phyloP scores from a whole-genome alignment of 1,284 basidiomycete genomes.

The Chalciporus sp. region DNA sequence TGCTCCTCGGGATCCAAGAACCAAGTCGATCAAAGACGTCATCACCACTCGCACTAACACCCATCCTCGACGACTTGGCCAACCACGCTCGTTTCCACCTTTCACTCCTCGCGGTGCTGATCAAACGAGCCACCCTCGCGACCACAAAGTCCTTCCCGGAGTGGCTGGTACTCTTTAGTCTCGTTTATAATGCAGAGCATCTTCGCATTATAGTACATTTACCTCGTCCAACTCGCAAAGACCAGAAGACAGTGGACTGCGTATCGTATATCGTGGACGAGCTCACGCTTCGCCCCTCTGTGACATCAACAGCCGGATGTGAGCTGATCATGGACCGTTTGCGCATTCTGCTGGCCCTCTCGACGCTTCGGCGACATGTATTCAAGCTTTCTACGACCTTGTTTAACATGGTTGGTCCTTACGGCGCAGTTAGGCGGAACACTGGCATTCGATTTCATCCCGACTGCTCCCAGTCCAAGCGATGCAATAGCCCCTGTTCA shows the following conservation, averaged over 20 bases:
- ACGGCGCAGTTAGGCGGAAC: not conserved
- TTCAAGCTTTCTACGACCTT: constrained; percentile 16
- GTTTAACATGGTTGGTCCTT: constrained; percentile 1
- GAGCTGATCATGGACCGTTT: constrained; percentile 17
- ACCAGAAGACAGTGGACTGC: constrained; percentile 11
- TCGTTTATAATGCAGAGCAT: constrained; percentile 20
- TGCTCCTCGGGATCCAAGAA: constrained; percentile 24
- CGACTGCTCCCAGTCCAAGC: constrained; percentile 1
- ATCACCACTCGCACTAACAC: not conserved
- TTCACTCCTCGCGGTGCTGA: constrained; percentile 14
- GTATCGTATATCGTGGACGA: constrained; percentile 24
- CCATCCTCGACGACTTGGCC: constrained; percentile 20
- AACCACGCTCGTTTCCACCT: constrained; percentile 17
- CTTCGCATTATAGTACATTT: constrained; percentile 26
- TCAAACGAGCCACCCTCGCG: not conserved
- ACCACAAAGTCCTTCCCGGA: constrained; percentile 22
- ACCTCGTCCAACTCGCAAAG: constrained; percentile 10
- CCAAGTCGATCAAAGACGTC: not conserved
- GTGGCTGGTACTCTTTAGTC: constrained; percentile 31
- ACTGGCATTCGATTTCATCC: not conserved
- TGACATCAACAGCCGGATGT: constrained; percentile 9
- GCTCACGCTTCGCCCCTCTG: constrained; percentile 11
- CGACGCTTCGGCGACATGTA: constrained; percentile 23
- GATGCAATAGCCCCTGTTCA: constrained; percentile 10
- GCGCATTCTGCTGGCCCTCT: constrained; percentile 23